A percentile compares a stretch with the other conserved stretches of the same genome.
Evolutionary conservation across 805 yeast genomes (phyloP).

Genomic region (Zygosaccharomyces pseudorouxii): DNA sequence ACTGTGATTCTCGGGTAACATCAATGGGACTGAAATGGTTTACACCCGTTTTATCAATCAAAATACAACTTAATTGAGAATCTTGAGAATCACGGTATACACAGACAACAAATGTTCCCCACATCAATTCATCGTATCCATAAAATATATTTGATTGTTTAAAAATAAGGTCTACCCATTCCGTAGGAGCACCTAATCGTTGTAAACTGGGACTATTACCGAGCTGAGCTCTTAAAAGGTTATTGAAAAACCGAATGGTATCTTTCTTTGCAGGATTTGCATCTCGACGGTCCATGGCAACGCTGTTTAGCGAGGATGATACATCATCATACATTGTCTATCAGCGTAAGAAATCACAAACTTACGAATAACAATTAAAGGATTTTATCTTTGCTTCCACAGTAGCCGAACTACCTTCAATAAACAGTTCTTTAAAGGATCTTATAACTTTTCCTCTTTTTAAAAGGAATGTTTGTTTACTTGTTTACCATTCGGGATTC

Average conservation of each 20-base stretch:
- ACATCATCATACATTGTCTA: constrained; percentile 2
- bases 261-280: background rate
- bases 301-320: background rate
- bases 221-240: constrained; percentile 8
- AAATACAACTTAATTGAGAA: constrained; percentile 46
- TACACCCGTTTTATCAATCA: constrained; percentile 64
- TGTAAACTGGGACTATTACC: constrained; percentile 4
- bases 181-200: constrained; percentile 8
- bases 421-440: background rate
- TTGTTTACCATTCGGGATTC: constrained; percentile 1
- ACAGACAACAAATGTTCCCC: constrained; percentile 30
- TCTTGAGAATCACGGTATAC: constrained; percentile 27
- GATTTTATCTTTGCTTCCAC: background rate
- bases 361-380: too few species aligned
- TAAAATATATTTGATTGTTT: constrained; percentile 22
- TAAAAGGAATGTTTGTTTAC: background rate
- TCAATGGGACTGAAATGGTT: constrained; percentile 55
- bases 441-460: background rate
- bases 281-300: constrained; percentile 1
- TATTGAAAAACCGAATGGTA: constrained; percentile 12
- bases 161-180: constrained; percentile 24
- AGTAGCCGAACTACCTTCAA: background rate
- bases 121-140: constrained; percentile 27
- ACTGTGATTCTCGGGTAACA: constrained; percentile 56
- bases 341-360: background rate